Evolutionary conservation across 805 yeast species (phyloP), one percentile per base, ranked within the genome.

Genomic region (Jamesozyma rosinii): DNA sequence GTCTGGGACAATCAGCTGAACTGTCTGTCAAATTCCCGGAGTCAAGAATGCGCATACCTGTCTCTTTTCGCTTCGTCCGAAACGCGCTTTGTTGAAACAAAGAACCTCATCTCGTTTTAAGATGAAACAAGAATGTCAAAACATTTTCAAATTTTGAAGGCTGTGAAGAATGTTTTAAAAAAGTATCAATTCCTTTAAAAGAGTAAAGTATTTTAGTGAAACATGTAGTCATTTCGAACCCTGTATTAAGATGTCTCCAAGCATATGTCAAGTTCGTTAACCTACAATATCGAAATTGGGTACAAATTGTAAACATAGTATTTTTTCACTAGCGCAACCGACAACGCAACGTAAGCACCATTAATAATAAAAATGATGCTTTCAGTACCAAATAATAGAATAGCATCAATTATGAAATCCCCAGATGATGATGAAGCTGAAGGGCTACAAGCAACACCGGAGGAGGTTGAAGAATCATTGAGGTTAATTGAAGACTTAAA

Each of bases 401-500:
- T 55, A 8, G 49, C 51, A 38, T 48, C 52, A 15, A 50, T 55
- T 19, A 35, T 53, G 35, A 49, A 52, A 33, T 31, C 35, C 8
- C 35, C 36, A 15, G 2, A 24, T 14, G 33, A 42, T 13, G 35
- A 38, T 14, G 38, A 37, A 18, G 44, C 33, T 14, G 40, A 31
- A 11, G 39, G 11, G 1, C 13, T 30, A 13, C 17, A 30, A 2
- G 18, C 32, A 5, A 29, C 38, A n/a, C 36, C 40, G 1, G 57
- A 53, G 24, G 55, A 56, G 37, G 40, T 43, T 11, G 43, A 39
- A 9, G 46, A 43, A 24, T 35, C 40, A 3, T 11, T 43, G 5
- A 36, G 32, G 59, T 30, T 46, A 15, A 79, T 83, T 20, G 88
- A 83, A 49, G 92, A 84, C 56, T 64, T 89, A 51, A 86, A 87